Evolutionary conservation across 2,329 filamentous ascomycete genomes (phyloP), one percentile per base, ranked within the genome.

Genomic region (Diplodia corticola): DNA sequence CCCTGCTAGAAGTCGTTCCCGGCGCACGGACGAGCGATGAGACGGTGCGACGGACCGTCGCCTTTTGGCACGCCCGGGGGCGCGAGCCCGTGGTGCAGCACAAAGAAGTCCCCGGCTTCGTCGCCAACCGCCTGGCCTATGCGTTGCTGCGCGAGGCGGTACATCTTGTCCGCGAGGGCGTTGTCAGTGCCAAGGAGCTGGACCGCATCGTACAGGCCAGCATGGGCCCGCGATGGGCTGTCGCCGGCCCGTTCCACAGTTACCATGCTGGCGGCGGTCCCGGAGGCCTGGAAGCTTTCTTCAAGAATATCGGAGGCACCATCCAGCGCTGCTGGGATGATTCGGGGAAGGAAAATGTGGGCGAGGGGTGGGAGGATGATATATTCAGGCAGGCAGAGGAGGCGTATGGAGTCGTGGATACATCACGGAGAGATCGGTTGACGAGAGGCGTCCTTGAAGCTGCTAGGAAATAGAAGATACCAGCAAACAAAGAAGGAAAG

Each of bases 181-280:
- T 88, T 0, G 81, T 86, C 2, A 74, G 76, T 2, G 84, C 83
- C 0, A 74, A 78, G 13, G 85, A 88, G 63, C 70, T 87, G 7
- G 86, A 88, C 73, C 74, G 75, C 17, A 80, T 87, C 55, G 80
- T 86, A 13, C 79, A 81, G 71, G 76, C 78, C 17, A 83, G 80
- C 50, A 79, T 86, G 75, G 85, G 85, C 1, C 83, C 84, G 0
- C 70, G 84, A 59, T 86, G 85, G 84, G 80, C 83, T 9, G 80
- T 85, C 6, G 82, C 82, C 24, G 85, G 85, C 1, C 83, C 85
- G 3, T 87, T 87, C 71, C 84, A 85, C 72, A 83, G 83, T 57
- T 88, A 87, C 75, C 82, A 85, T 75, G 84, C 84, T 61, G 85
- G 85, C 2, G 85, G 86, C 12, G 85, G 86, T 2, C 77, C 79